Base-by-base conservation (phyloP, 345 rosid genomes). In the Dipteronia dyeriana region DNA sequence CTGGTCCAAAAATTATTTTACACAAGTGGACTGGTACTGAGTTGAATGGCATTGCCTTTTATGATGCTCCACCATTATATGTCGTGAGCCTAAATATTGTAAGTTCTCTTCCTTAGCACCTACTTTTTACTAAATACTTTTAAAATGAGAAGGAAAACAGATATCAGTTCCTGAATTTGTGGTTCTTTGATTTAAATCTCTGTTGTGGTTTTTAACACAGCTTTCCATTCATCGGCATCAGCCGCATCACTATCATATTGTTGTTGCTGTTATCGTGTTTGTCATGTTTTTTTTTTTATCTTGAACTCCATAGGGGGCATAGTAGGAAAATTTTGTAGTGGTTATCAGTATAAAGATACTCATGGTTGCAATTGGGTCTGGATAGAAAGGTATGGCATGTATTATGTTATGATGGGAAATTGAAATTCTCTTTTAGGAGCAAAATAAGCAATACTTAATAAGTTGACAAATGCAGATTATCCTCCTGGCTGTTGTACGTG, bases 41-140 rank as follows among this genome's bases (percentile, higher is more conserved):
- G 81, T 83, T 96, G 87, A 92, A 77, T 83, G 94, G 92, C 65
- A 91, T 94, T 76, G 99, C 99, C 73, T 94, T 96, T 86, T 96
- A 62, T 85, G 99, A 96, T 81, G 96, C 90, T 78, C 98, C 99
- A 3, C 99, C 99, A 26, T 84, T 96, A 76, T 90, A 92, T 74
- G 98, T 94, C 56, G 98, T 92, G 82, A 96, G 98, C 97, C 79
- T 96, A 87, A 96, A 96, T 78, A 91, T 94, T 73, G 99, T 92
- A 86, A 78, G 98, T 88, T 79, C 56, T 29, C 81, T 53, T 53
- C 73, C 53, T 69, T 66, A 65, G 39, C 60, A 54, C 74, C 72
- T 5, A 22, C 19, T 39, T 49, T 51, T 16, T 34, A 16, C 23
- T 65, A 29, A 17, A 29, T 43, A 51, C 43, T 57, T 64, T 31